These are phyloP conservation scores for Vigna hirtella DNA, from an alignment of 306 rosid species.

Conservation along the genomic window DNA sequence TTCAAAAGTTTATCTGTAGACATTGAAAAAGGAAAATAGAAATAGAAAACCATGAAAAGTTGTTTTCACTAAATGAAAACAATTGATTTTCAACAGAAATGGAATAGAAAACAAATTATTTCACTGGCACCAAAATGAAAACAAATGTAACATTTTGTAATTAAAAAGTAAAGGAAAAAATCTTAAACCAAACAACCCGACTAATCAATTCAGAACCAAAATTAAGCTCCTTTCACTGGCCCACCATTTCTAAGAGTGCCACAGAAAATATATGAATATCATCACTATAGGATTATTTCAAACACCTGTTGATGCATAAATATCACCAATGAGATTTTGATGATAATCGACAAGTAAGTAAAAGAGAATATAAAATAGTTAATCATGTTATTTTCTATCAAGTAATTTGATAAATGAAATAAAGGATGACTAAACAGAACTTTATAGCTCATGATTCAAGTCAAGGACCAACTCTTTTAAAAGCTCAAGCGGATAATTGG, in stretches of 20 bases:
- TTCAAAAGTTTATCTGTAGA: not conserved
- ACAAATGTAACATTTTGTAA: not conserved
- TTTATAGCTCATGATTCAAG: not conserved
- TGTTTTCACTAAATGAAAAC: not conserved
- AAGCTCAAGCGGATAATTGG: not conserved
- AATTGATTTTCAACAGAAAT: not conserved
- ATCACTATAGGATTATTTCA: slow-evolving; percentile 26
- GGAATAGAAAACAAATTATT: not conserved
- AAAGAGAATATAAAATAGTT: slow-evolving; percentile 1
- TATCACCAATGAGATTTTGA: slow-evolving; percentile 5
- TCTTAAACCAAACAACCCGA: not conserved
- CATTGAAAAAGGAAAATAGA: not conserved
- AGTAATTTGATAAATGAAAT: slow-evolving; percentile 20
- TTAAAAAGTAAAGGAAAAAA: not conserved
- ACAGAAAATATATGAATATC: slow-evolving; percentile 4
- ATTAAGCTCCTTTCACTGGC: slow-evolving; percentile 30
- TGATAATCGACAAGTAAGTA: slow-evolving; percentile 28
- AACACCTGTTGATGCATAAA: slow-evolving; percentile 27
- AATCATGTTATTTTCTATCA: slow-evolving; percentile 3
- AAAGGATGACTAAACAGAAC: slow-evolving; percentile 25
- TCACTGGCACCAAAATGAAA: not conserved
- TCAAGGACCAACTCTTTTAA: slow-evolving; percentile 37
- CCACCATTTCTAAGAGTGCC: slow-evolving; percentile 6
- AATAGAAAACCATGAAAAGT: not conserved
- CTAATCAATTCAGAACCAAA: slow-evolving; percentile 24